Evolutionary conservation across 306 rosid species (phyloP).

Genomic region (Medicago arabica): DNA sequence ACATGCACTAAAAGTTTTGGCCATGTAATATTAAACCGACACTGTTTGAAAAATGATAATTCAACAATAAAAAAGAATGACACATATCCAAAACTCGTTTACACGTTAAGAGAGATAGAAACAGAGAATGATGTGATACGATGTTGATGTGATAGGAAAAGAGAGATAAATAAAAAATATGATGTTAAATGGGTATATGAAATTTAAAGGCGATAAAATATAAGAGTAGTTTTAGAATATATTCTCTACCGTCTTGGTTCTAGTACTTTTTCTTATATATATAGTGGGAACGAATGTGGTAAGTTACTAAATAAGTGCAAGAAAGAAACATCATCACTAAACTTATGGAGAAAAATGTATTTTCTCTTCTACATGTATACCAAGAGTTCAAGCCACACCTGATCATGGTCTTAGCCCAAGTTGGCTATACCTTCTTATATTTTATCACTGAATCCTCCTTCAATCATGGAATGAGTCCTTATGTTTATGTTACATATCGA

Average conservation of each 20-base stretch:
- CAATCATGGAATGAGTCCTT: constrained; percentile 94
- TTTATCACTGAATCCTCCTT: constrained; percentile 77
- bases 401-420: constrained; percentile 59
- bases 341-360: constrained; percentile 29
- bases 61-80: too few relatives aligned
- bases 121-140: too few relatives aligned
- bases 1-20: not conserved
- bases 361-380: constrained; percentile 19
- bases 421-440: constrained; percentile 65
- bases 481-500: constrained; percentile 75
- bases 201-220: too few relatives aligned
- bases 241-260: too few relatives aligned
- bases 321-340: constrained; percentile 5
- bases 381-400: constrained; percentile 74
- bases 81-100: too few relatives aligned
- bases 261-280: too few relatives aligned
- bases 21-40: not conserved
- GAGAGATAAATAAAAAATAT: too few relatives aligned
- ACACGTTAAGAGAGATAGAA: too few relatives aligned
- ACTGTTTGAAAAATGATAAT: not conserved
- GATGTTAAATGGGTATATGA: too few relatives aligned
- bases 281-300: constrained; percentile 17
- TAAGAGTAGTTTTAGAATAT: too few relatives aligned
- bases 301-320: constrained; percentile 39
- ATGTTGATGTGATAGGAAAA: too few relatives aligned